Evolutionary conservation across 2,329 filamentous ascomycete genomes (phyloP).

Genomic region (Penicillium sp.): DNA sequence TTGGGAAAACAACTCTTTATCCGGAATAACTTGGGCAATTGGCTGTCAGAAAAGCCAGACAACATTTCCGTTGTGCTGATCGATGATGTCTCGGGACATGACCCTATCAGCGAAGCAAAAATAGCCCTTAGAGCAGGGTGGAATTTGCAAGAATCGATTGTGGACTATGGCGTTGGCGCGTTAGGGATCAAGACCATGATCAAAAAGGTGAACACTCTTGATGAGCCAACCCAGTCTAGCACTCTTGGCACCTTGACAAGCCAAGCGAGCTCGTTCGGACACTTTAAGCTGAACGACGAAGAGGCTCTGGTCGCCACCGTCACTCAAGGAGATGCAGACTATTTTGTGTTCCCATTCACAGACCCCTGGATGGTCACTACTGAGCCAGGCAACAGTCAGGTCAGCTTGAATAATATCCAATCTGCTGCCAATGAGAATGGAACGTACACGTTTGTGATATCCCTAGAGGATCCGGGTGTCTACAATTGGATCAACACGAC

Average conservation of each 20-base stretch:
- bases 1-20: slow-evolving; percentile 11
- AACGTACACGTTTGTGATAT: slow-evolving; percentile 15
- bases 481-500: slow-evolving; percentile 20
- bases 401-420: slow-evolving; percentile 14
- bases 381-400: slow-evolving; percentile 4
- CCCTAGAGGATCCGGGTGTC: slow-evolving; percentile 10
- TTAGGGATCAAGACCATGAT: slow-evolving; percentile 12
- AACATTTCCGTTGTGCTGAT: slow-evolving; percentile 12
- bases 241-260: slow-evolving; percentile 14
- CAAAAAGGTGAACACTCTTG: slow-evolving; percentile 12
- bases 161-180: slow-evolving; percentile 13
- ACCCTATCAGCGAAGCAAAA: background rate
- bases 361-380: slow-evolving; percentile 14
- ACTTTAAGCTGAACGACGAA: slow-evolving; percentile 9
- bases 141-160: slow-evolving; percentile 14
- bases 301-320: slow-evolving; percentile 14
- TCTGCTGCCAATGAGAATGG: slow-evolving; percentile 10
- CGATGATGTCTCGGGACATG: background rate
- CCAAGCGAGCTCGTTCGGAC: slow-evolving; percentile 16
- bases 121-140: slow-evolving; percentile 6
- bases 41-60: slow-evolving; percentile 13
- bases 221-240: slow-evolving; percentile 11
- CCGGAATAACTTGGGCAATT: slow-evolving; percentile 16
- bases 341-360: slow-evolving; percentile 16
- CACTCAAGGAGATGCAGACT: slow-evolving; percentile 7